Base-by-base conservation (phyloP, 768 basidiomycete species). In the Trametes gibbosa region DNA sequence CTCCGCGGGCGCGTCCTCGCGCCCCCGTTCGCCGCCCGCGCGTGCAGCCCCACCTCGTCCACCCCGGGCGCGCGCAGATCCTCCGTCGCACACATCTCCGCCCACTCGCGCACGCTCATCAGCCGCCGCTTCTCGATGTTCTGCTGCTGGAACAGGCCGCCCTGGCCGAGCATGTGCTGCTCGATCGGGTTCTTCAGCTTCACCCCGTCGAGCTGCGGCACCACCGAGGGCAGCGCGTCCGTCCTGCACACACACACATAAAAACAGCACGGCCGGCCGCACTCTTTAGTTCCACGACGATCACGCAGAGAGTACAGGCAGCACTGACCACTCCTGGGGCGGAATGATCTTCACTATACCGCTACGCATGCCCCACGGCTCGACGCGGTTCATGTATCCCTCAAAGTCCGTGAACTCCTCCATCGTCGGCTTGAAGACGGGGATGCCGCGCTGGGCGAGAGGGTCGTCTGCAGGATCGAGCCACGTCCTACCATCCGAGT, bases 261-360 rank as follows among this genome's bases (percentile, higher is more conserved):
- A 35, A 63, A 53, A 43, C 41, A 52, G 29, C 29, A 32, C 29
- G 5, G 29, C n/a, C n/a, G n/a, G n/a, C n/a, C 4, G 29, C 29
- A 32, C 29, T 4, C 29, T 32, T 32, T 32, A 32, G 29, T 32
- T 5, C 43, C 24, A 47, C 43, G 40, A 56, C 50, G 66, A 68
- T 48, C 66, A 25, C 53, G 63, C 32, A 41, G 40, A 32, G 50
- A 35, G 40, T 62, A 47, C 35, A 23, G 35, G 27, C 43, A 32
- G 29, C 52, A 67, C 89, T 69, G 57, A 92, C 95, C 95, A 98
- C 79, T 96, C 91, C 66, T 85, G 84, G 5, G 96, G 96, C 29
- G 96, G 96, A 59, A 99, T 89, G 62, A 99, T 84, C 75, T 99
- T 99, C 61, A 95, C 89, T 63, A 98, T 96, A 23, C 97, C 97